Percentiles rank a stretch among this genome's conserved stretches.
Conservation (phyloP, 2,329 filamentous ascomycete species). For the Monosporascus sp. region DNA sequence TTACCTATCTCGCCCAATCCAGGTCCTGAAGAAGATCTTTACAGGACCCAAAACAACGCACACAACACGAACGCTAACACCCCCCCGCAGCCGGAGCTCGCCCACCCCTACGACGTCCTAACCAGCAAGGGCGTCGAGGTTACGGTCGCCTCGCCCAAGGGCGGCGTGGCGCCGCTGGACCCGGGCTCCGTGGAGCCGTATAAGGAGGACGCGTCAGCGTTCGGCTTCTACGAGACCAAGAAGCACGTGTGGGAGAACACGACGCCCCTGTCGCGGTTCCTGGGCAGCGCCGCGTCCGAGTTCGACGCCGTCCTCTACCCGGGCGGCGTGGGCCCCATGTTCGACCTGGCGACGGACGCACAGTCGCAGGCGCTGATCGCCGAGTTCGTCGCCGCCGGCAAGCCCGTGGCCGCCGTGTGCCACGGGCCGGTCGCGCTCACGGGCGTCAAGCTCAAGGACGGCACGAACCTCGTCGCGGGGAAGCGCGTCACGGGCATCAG, state of each 20-base stretch:
- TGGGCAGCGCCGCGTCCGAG: slow-evolving; percentile 46
- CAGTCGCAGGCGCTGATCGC: slow-evolving; percentile 54
- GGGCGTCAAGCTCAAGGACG: slow-evolving; percentile 47
- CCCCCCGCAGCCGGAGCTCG: slow-evolving; percentile 48
- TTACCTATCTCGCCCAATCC: neutral
- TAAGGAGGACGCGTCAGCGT: slow-evolving; percentile 45
- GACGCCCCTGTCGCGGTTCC: slow-evolving; percentile 47
- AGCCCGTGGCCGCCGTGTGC: slow-evolving; percentile 62
- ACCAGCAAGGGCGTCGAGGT: slow-evolving; percentile 44
- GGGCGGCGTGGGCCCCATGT: slow-evolving; percentile 60
- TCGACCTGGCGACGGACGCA: slow-evolving; percentile 54
- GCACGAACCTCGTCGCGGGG: slow-evolving; percentile 48
- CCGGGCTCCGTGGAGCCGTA: slow-evolving; percentile 49
- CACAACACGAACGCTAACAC: neutral
- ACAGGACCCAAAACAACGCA: too few species aligned
- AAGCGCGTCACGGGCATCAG: slow-evolving; percentile 55
- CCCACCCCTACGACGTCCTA: slow-evolving; percentile 59
- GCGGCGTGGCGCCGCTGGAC: slow-evolving; percentile 58
- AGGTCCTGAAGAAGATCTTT: too few species aligned
- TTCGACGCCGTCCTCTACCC: slow-evolving; percentile 59
- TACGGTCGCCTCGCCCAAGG: slow-evolving; percentile 55
- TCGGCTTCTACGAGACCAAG: slow-evolving; percentile 51
- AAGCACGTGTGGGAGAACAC: slow-evolving; percentile 60
- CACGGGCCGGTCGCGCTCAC: slow-evolving; percentile 61
- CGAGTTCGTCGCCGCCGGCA: slow-evolving; percentile 56